phyloP scores from a whole-genome alignment of 73 alveolate genomes.

The Symbiodinium natans region DNA sequence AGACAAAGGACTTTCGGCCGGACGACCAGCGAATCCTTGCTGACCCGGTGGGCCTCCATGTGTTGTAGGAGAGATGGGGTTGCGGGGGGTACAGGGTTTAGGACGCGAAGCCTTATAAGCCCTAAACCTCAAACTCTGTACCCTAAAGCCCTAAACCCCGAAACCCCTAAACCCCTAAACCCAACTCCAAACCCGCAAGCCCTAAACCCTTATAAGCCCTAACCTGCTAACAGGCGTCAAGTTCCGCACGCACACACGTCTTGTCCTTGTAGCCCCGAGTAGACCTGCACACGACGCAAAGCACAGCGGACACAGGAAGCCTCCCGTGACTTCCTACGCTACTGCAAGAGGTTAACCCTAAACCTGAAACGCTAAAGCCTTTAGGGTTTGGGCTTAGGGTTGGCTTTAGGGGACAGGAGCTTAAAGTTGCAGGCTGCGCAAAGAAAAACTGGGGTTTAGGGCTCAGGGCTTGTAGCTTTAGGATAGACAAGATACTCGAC shows the following conservation, averaged over 20 bases:
- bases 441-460: neutral
- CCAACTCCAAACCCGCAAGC: neutral
- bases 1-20: constrained; percentile 31
- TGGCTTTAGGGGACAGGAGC: too few species aligned
- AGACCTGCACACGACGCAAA: too few species aligned
- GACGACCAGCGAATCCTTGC: constrained; percentile 6
- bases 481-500: too few species aligned
- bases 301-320: too few species aligned
- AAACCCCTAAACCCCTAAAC: neutral
- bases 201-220: neutral
- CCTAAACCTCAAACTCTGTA: neutral
- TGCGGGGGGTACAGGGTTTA: too few species aligned
- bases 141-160: neutral
- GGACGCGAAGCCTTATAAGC: neutral
- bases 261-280: too few species aligned
- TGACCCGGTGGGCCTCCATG: neutral
- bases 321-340: too few species aligned
- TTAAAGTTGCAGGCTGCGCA: neutral
- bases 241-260: too few species aligned
- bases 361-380: too few species aligned
- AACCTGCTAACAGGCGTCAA: too few species aligned
- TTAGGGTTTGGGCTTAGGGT: neutral
- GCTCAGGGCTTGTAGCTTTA: neutral
- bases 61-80: neutral
- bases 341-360: too few species aligned